Conservation (phyloP, 2,329 filamentous ascomycete species). For the Sphaceloma murrayae region DNA sequence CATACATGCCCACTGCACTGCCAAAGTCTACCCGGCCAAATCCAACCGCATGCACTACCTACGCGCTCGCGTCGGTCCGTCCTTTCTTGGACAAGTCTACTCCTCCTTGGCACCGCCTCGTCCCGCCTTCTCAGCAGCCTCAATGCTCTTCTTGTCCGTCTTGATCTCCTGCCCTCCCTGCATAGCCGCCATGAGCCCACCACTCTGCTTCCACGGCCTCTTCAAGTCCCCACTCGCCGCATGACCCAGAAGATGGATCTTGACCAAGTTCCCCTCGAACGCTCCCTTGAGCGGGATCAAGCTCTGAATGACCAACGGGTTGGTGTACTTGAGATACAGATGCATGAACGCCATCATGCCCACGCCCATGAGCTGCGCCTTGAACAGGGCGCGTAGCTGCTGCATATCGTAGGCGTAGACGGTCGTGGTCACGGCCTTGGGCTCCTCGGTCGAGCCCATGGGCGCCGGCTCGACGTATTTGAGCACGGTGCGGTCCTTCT, state of each 20-base stretch:
- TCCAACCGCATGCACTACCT: too few species aligned
- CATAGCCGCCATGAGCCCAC: conserved; percentile 72
- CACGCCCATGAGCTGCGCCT: conserved; percentile 87
- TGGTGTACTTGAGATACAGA: conserved; percentile 98
- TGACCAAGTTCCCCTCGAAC: conserved; percentile 89
- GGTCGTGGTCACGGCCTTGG: conserved; percentile 93
- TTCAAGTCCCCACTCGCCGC: conserved; percentile 83
- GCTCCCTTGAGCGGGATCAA: conserved; percentile 96
- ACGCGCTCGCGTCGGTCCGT: too few species aligned
- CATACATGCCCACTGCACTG: background rate
- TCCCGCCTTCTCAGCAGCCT: conserved; percentile 42
- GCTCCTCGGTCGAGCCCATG: conserved; percentile 87
- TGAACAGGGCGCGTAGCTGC: conserved; percentile 78
- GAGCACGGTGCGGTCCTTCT: conserved; percentile 95
- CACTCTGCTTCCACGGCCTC: conserved; percentile 83
- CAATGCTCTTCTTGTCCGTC: conserved; percentile 62
- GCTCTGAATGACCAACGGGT: conserved; percentile 95
- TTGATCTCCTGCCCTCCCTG: conserved; percentile 60
- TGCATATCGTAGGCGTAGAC: conserved; percentile 86
- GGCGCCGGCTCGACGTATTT: conserved; percentile 97
- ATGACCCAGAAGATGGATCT: conserved; percentile 86
- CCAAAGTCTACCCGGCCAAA: background rate
- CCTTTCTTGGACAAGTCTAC: conserved; percentile 27
- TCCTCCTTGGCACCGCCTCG: conserved; percentile 45
- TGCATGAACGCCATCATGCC: conserved; percentile 99